Evolutionary conservation across 257 asterid species (phyloP).

Genomic region (Petrea volubilis): DNA sequence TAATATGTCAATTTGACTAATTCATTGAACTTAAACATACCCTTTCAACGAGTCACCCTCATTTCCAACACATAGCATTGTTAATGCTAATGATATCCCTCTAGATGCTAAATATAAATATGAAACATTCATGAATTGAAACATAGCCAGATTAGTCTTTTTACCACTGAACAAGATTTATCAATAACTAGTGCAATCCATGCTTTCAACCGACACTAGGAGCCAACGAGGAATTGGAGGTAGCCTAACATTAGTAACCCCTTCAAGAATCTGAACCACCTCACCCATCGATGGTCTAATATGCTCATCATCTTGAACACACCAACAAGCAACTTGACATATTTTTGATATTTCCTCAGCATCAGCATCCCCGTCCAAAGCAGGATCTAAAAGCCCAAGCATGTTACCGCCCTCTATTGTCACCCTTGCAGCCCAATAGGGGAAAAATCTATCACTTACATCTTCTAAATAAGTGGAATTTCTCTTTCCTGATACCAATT

Average conservation of each 20-base stretch:
- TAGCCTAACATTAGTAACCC: conserved; percentile 22
- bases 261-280: conserved; percentile 33
- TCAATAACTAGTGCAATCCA: too few relatives aligned
- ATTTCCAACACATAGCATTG: too few relatives aligned
- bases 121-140: too few relatives aligned
- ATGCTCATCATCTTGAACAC: conserved; percentile 25
- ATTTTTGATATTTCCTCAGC: background rate
- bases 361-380: background rate
- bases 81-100: too few relatives aligned
- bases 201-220: conserved; percentile 8
- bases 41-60: too few relatives aligned
- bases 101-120: too few relatives aligned
- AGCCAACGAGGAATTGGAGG: conserved; percentile 40
- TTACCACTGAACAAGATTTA: too few relatives aligned
- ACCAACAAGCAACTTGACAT: conserved; percentile 20
- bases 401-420: background rate
- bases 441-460: background rate
- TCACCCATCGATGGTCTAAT: conserved; percentile 30
- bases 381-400: background rate
- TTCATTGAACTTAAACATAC: too few relatives aligned
- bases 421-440: background rate
- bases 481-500: background rate
- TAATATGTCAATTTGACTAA: too few relatives aligned
- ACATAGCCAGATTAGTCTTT: too few relatives aligned
- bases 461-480: background rate